Conservation (phyloP, 345 rosid genomes). For the Linum lewisii region DNA sequence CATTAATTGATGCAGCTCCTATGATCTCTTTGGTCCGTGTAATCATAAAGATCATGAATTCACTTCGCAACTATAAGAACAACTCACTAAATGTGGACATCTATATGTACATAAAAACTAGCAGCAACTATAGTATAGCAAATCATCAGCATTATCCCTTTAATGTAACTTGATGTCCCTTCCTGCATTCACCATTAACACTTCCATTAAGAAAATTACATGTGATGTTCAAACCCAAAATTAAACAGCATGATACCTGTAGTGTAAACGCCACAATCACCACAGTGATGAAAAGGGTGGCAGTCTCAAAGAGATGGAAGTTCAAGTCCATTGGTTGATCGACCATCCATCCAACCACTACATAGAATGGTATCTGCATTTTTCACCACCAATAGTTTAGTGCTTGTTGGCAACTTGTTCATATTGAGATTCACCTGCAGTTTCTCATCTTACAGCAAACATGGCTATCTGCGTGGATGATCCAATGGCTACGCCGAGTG, state of each 20-base stretch:
- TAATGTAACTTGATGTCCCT: conserved; percentile 1
- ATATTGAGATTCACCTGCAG: not conserved
- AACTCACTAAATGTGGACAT: not conserved
- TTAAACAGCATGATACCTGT: not conserved
- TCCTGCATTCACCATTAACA: not conserved
- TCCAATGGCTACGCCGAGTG: conserved; percentile 9
- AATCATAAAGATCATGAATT: too few relatives aligned
- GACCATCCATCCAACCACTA: not conserved
- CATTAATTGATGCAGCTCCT: too few relatives aligned
- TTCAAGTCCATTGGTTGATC: conserved; percentile 2
- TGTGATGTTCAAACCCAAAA: not conserved
- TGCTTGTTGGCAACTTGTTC: not conserved
- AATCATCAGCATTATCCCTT: not conserved
- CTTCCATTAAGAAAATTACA: not conserved
- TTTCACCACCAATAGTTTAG: not conserved
- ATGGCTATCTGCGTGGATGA: conserved; percentile 8
- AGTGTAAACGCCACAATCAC: not conserved
- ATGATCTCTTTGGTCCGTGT: too few relatives aligned
- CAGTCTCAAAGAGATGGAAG: conserved; percentile 4
- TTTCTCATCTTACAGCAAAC: conserved; percentile 2
- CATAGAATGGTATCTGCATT: conserved; percentile 1
- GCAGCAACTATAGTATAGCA: not conserved
- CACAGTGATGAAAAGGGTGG: conserved; percentile 1
- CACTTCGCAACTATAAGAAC: not conserved
- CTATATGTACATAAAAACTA: not conserved